A percentile compares a stretch with the other conserved stretches of the same genome.
Conservation (phyloP, 257 asterid genomes). For the Lycium ferocissimum region DNA sequence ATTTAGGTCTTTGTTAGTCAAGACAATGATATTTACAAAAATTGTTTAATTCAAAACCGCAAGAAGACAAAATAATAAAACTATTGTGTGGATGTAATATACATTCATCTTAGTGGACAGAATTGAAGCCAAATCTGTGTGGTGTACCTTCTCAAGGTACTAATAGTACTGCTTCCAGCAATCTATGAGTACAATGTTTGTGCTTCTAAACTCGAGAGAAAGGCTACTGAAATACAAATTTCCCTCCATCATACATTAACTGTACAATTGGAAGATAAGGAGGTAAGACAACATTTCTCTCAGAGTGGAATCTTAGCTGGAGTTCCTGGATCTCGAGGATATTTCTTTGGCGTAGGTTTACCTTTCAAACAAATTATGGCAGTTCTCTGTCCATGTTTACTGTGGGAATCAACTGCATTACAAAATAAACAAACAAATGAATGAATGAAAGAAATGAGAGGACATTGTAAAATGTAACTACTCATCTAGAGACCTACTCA, state of each 20-base stretch:
- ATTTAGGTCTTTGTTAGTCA: not conserved
- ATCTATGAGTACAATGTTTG: not conserved
- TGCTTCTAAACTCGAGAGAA: conserved; percentile 20
- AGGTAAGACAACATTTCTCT: conserved; percentile 28
- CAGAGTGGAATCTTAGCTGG: conserved; percentile 84
- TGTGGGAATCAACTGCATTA: conserved; percentile 82
- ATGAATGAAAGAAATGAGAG: conserved; percentile 5
- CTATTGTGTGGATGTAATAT: not conserved
- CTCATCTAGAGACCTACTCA: not conserved
- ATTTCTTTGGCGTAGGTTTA: conserved; percentile 76
- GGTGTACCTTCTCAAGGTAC: not conserved
- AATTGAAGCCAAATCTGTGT: not conserved
- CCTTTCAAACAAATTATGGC: conserved; percentile 78
- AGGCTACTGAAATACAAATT: not conserved
- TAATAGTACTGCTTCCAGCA: conserved; percentile 21
- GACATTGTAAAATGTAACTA: not conserved
- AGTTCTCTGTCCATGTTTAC: conserved; percentile 90
- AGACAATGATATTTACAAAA: not conserved
- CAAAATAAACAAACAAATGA: conserved; percentile 9
- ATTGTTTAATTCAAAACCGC: not conserved
- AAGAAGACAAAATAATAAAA: not conserved
- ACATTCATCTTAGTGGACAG: not conserved
- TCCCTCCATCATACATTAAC: conserved; percentile 15
- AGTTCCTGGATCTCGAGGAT: conserved; percentile 86
- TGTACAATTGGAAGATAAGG: conserved; percentile 26